Evolutionary conservation across 495 filamentous ascomycete genomes (phyloP), one percentile per base, ranked within the genome.

Genomic region (Neurospora sp.): DNA sequence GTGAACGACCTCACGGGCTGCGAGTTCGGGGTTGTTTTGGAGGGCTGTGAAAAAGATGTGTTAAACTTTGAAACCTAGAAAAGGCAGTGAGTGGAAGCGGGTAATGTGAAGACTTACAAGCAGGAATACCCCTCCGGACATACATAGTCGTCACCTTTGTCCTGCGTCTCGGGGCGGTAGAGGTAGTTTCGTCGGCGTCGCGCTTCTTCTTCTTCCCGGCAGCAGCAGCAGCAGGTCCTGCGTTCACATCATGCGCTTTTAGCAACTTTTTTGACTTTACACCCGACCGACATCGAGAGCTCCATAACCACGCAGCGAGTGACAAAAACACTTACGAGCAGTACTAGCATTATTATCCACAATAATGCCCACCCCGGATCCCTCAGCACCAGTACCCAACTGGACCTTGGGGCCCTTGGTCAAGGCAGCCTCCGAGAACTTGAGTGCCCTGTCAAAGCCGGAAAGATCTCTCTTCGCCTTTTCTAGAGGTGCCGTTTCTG

Each of bases 81-180:
- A 73, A 45, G 73, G 69, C 69, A 38, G 69, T n/a, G 1, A 38
- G 69, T n/a, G 1, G 3, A 20, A 40, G 40, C 4, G 31, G 40
- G 53, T 37, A 39, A 14, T 68, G 59, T 37, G 44, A 22, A 1
- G 42, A 40, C 83, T 81, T 75, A 85, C 83, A 76, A 44, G 79
- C 80, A 31, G 83, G 83, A 40, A 83, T 78, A 35, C 85, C 85
- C 14, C 83, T 79, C 74, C 82, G 78, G 70, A 86, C 81, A 68
- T 82, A 85, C 84, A 86, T 85, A 68, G 83, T 85, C 14, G 85
- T 86, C 40, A 86, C 84, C 74, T 82, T 84, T 22, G 83, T 81
- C 12, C 81, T 81, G 18, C 79, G 79, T 59, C 75, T 75, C 9
- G 80, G 79, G 40, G 82, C 71, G 37, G 75, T 74, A 35, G 31